Evolutionary conservation across 495 filamentous ascomycete genomes (phyloP), one percentile per base, ranked within the genome.

Genomic region (Lasiosphaeris hirsuta): DNA sequence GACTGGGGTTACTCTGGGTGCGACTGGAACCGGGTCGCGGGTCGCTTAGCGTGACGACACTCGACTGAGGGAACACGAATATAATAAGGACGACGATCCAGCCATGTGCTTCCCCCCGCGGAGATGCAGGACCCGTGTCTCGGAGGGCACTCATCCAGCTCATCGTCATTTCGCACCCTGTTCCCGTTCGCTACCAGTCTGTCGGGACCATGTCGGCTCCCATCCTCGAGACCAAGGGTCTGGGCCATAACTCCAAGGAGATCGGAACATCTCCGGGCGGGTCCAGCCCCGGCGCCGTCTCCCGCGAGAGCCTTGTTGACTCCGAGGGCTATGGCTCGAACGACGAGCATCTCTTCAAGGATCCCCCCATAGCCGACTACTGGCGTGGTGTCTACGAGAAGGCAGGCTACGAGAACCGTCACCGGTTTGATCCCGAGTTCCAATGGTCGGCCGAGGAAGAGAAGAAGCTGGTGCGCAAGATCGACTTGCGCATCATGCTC

Each of bases 401-500:
- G 23, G 72, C 70, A 10, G 34, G 61, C n/a, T 80, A 81, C 51
- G 78, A 81, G 64, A 80, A 81, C 65, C 73, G 77, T 0, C 83
- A 87, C 69, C 74, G 80, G 4, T 87, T 81, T 56, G 78, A 82
- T 56, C 78, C 78, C 3, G 57, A 61, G 4, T 73, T 73, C 51
- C 68, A 61, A 39, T 84, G 80, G 81, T 72, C 68, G 10, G 69
- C 69, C 50, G 66, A 71, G 41, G 77, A 78, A 52, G 81, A 84
- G 68, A 70, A 66, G 58, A 73, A 56, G 54, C 59, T 84, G 2
- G 71, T 83, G 10, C 60, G 75, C 49, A 78, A 81, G 65, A 64
- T 78, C 48, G 73, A 77, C 53, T 52, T 51, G 10, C 53, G 53
- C 42, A 55, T 55, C 53, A 55, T 55, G 53, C 30, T 55, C 7